phyloP scores from a whole-genome alignment of 306 rosid genomes.

The Malus fusca region DNA sequence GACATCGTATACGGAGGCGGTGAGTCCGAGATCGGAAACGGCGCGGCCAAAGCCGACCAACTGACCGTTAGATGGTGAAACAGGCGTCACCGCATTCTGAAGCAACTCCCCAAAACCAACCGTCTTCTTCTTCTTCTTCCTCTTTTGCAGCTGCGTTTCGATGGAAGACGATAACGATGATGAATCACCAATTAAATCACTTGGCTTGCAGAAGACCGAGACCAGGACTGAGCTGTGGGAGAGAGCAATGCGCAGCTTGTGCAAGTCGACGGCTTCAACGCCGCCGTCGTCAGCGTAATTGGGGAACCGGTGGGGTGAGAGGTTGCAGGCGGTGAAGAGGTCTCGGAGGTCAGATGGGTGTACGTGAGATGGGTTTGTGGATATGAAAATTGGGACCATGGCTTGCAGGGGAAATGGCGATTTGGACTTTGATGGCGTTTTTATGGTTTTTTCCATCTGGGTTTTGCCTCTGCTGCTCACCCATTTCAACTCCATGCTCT shows the following conservation, averaged over 20 bases:
- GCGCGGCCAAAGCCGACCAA: constrained; percentile 85
- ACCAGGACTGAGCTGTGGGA: constrained; percentile 60
- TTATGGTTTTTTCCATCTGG: constrained; percentile 10
- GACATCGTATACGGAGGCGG: constrained; percentile 76
- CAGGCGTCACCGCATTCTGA: constrained; percentile 34
- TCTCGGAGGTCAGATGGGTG: constrained; percentile 39
- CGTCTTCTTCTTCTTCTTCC: neutral
- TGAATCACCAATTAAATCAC: neutral
- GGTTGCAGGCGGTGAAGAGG: constrained; percentile 49
- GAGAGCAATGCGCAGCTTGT: constrained; percentile 60
- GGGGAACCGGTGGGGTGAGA: constrained; percentile 43
- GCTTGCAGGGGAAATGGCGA: constrained; percentile 5
- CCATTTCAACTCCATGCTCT: constrained; percentile 28
- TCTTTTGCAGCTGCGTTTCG: neutral
- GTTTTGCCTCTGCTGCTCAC: constrained; percentile 10
- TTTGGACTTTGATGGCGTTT: neutral
- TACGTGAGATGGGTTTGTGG: constrained; percentile 46
- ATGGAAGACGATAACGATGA: neutral
- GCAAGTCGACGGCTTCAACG: constrained; percentile 36
- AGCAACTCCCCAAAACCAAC: constrained; percentile 30
- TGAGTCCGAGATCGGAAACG: constrained; percentile 66
- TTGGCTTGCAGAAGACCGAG: constrained; percentile 63
- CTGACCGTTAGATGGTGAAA: constrained; percentile 42
- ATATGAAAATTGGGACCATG: constrained; percentile 49
- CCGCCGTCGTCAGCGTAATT: constrained; percentile 9